Conservation (phyloP, 2,329 filamentous ascomycete genomes). For the Claviceps africana region DNA sequence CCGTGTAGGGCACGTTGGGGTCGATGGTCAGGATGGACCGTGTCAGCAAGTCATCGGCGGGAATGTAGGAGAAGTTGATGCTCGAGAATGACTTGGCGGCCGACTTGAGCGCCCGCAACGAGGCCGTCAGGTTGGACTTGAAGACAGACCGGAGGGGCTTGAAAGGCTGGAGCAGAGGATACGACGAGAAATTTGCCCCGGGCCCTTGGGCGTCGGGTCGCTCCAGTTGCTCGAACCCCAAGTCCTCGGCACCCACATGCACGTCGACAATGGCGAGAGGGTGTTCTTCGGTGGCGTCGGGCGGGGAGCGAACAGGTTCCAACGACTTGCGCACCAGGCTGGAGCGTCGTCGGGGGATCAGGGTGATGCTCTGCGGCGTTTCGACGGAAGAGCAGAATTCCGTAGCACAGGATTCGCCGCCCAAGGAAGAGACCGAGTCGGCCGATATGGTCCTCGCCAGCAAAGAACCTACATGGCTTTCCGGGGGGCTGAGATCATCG, state of each 20-base stretch:
- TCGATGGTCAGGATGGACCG: constrained; percentile 55
- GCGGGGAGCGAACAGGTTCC: constrained; percentile 41
- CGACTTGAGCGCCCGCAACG: constrained; percentile 47
- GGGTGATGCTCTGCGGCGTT: constrained; percentile 29
- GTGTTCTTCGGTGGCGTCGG: constrained; percentile 36
- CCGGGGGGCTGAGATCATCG: constrained; percentile 33
- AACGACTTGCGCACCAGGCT: constrained; percentile 33
- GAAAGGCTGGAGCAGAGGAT: constrained; percentile 23
- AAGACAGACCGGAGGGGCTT: constrained; percentile 43
- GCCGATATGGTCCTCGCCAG: constrained; percentile 41
- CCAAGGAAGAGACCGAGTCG: constrained; percentile 48
- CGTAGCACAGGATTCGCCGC: constrained; percentile 38
- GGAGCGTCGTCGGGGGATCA: constrained; percentile 17
- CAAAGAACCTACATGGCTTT: constrained; percentile 37
- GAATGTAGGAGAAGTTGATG: constrained; percentile 49
- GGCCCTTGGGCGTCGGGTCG: constrained; percentile 18
- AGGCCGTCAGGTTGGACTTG: constrained; percentile 56
- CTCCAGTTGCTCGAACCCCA: constrained; percentile 36
- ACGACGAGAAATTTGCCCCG: neutral
- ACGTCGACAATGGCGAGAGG: constrained; percentile 26
- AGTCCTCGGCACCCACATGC: constrained; percentile 10
- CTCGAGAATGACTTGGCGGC: constrained; percentile 50
- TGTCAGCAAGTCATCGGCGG: constrained; percentile 52
- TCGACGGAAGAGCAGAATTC: constrained; percentile 35
- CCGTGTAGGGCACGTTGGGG: constrained; percentile 50